Conservation (phyloP, 2,329 filamentous ascomycete species). For the Hypoxylon sp. region DNA sequence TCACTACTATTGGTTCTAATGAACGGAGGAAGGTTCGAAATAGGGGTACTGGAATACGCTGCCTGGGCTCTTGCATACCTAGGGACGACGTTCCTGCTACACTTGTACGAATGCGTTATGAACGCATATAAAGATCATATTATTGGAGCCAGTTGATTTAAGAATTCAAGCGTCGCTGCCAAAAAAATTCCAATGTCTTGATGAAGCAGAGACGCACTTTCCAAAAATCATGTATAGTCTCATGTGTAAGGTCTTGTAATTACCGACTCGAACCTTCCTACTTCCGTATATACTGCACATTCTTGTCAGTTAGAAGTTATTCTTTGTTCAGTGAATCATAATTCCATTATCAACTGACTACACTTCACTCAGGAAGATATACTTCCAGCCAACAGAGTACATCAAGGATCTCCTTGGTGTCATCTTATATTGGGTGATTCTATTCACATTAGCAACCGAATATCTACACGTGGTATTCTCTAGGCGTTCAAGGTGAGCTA, state of each 20-base stretch:
- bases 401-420: background rate
- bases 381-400: background rate
- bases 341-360: background rate
- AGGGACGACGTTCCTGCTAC: too few species aligned
- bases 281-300: too few species aligned
- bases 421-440: background rate
- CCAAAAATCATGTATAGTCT: background rate
- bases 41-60: too few species aligned
- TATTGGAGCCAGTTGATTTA: background rate
- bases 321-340: background rate
- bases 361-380: background rate
- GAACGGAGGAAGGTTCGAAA: too few species aligned
- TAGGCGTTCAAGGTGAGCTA: background rate
- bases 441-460: too few species aligned
- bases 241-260: too few species aligned
- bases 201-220: background rate
- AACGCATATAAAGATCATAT: too few species aligned
- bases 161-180: background rate
- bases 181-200: background rate
- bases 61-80: too few species aligned
- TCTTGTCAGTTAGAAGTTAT: background rate
- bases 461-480: background rate
- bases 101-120: too few species aligned
- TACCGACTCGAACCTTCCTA: too few species aligned
- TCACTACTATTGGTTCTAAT: too few species aligned